phyloP scores from a whole-genome alignment of 2,329 filamentous ascomycete species.

The Pseudocercospora ulei region DNA sequence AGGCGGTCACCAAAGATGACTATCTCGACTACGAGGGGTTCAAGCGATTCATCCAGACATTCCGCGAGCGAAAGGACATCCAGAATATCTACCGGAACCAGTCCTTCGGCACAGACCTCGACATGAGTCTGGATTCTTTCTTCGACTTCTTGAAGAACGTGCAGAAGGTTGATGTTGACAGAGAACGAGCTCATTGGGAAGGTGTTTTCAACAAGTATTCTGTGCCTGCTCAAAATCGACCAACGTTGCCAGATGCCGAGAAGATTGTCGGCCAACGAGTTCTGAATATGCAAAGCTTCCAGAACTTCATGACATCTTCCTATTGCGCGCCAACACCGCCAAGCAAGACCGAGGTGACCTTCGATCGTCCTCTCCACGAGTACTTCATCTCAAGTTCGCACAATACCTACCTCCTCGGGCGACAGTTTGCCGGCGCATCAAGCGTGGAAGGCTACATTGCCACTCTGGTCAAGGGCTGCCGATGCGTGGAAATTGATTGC shows the following conservation, averaged over 20 bases:
- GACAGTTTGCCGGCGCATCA: slow-evolving; percentile 79
- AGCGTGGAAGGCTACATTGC: slow-evolving; percentile 93
- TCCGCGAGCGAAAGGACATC: slow-evolving; percentile 79
- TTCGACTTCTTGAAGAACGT: slow-evolving; percentile 60
- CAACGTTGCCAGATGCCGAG: slow-evolving; percentile 38
- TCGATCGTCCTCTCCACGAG: slow-evolving; percentile 83
- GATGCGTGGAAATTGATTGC: slow-evolving; percentile 94
- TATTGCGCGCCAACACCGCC: slow-evolving; percentile 27
- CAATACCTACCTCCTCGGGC: slow-evolving; percentile 90
- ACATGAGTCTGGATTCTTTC: slow-evolving; percentile 64
- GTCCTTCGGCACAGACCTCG: slow-evolving; percentile 41
- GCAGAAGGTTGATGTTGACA: slow-evolving; percentile 67
- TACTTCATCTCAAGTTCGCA: slow-evolving; percentile 98
- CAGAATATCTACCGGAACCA: slow-evolving; percentile 59
- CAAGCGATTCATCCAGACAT: slow-evolving; percentile 66
- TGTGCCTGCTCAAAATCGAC: slow-evolving; percentile 31
- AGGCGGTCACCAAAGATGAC: slow-evolving; percentile 54
- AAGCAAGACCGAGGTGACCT: slow-evolving; percentile 34
- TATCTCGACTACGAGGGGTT: slow-evolving; percentile 72
- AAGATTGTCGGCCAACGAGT: slow-evolving; percentile 43
- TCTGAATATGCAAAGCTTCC: slow-evolving; percentile 71
- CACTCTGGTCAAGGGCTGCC: slow-evolving; percentile 76
- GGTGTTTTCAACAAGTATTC: slow-evolving; percentile 49
- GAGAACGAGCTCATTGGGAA: slow-evolving; percentile 58
- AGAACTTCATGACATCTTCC: slow-evolving; percentile 62